Evolutionary conservation across 805 yeast species (phyloP), one percentile per base, ranked within the genome.

Genomic region (Wickerhamiella parazyma): DNA sequence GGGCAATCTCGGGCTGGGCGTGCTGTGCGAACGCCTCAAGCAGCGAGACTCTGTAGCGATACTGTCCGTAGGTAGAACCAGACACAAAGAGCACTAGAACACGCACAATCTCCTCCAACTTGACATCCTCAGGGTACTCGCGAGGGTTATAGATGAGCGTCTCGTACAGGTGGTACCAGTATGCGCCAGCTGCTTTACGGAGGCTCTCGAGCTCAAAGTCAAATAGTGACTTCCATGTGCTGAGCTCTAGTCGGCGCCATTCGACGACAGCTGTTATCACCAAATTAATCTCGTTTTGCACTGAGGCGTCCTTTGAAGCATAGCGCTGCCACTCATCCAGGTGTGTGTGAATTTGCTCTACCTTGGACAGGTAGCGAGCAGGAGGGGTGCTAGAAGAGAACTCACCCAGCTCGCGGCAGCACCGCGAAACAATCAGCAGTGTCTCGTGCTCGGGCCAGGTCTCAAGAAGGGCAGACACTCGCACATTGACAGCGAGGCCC

Each of bases 391-490:
- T 64, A 2, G 77, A 67, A 0, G 94, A 73, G 53, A 67, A 79
- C 3, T 61, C 60, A 45, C 81, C 59, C 47, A 80, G 72, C 56
- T 87, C 97, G 12, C 68, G 61, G 49, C 81, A 72, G 7, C 78
- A 75, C 47, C 78, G 65, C 31, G 65, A 58, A 38, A 89, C 68
- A 17, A 80, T 84, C 45, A 71, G 78, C 41, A 91, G 63, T 0
- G 94, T 85, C 0, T 91, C 91, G 65, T 93, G 95, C 54, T 93
- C 98, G 0, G 97, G 96, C 95, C 95, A 91, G 55, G 77, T 75
- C 20, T 61, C 61, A 10, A 80, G 58, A 10, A 84, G 59, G 3
- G 61, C 63, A 6, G 58, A 49, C 3, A 76, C 74, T 1, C 73
- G 57, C 3, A 65, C 61, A 54, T 68, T 64, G 3, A 78, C 55